A percentile compares a stretch with the other conserved stretches of the same genome.
phyloP scores from a whole-genome alignment of 2,329 filamentous ascomycete species.

The Teratosphaeria pseudoeucalypti region DNA sequence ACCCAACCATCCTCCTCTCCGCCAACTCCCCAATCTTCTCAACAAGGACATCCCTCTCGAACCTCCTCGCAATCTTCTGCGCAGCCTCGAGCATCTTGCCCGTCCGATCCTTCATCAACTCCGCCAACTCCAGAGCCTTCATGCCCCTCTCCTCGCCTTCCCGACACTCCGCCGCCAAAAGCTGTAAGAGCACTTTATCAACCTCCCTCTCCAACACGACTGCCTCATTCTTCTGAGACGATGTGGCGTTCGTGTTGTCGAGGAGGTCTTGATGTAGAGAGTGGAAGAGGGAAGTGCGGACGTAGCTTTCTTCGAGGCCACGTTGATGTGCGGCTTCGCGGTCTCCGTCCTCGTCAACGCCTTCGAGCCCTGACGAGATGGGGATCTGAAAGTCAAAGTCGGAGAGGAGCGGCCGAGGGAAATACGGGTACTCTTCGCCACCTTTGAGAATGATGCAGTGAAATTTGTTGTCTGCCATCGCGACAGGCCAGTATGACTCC shows the following conservation, averaged over 20 bases:
- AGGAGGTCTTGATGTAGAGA: slow-evolving; percentile 68
- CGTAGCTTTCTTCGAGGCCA: slow-evolving; percentile 68
- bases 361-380: slow-evolving; percentile 45
- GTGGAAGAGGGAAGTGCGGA: slow-evolving; percentile 62
- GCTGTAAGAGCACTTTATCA: slow-evolving; percentile 80
- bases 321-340: slow-evolving; percentile 34
- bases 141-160: slow-evolving; percentile 89
- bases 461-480: slow-evolving; percentile 82
- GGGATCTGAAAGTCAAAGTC: slow-evolving; percentile 92
- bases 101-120: slow-evolving; percentile 70
- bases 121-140: slow-evolving; percentile 85
- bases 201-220: slow-evolving; percentile 68
- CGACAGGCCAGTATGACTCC: slow-evolving; percentile 90
- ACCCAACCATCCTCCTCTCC: slow-evolving; percentile 55
- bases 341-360: slow-evolving; percentile 34
- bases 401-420: slow-evolving; percentile 75
- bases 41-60: slow-evolving; percentile 66
- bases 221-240: slow-evolving; percentile 56
- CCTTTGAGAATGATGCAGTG: slow-evolving; percentile 99
- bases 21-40: slow-evolving; percentile 85
- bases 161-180: slow-evolving; percentile 80
- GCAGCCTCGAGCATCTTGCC: slow-evolving; percentile 90
- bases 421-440: slow-evolving; percentile 84
- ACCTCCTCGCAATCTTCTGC: slow-evolving; percentile 77
- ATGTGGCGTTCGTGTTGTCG: slow-evolving; percentile 53